Conservation (phyloP, 768 basidiomycete genomes). For the Boletus coccyginus region DNA sequence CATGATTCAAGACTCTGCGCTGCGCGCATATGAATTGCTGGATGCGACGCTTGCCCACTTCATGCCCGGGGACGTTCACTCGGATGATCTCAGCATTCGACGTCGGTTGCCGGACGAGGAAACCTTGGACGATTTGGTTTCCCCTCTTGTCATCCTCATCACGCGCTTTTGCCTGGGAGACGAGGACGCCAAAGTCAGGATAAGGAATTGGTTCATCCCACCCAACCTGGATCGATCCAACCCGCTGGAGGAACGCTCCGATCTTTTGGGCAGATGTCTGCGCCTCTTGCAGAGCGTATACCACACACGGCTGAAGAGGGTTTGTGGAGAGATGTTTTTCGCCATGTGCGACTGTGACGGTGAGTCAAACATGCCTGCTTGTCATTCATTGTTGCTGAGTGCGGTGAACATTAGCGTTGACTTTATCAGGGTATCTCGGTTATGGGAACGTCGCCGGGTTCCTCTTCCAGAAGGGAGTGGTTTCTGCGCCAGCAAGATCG, state of each 20-base stretch:
- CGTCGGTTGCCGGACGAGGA: constrained; percentile 41
- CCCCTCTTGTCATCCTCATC: constrained; percentile 75
- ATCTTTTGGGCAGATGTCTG: constrained; percentile 76
- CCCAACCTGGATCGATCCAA: constrained; percentile 74
- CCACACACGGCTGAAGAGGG: constrained; percentile 67
- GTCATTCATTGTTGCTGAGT: not conserved
- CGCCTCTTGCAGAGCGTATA: constrained; percentile 75
- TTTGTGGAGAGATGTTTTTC: constrained; percentile 86
- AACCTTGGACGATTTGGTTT: constrained; percentile 71
- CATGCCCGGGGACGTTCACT: constrained; percentile 61
- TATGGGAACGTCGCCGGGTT: constrained; percentile 97
- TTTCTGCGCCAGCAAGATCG: constrained; percentile 49
- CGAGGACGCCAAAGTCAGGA: constrained; percentile 49
- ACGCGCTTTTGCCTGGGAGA: constrained; percentile 68
- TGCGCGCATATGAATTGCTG: constrained; percentile 66
- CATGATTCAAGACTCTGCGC: constrained; percentile 46
- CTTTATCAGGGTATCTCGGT: constrained; percentile 75
- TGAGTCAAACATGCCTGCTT: constrained; percentile 23
- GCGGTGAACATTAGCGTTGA: constrained; percentile 48
- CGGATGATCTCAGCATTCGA: constrained; percentile 63
- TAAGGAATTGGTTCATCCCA: constrained; percentile 73
- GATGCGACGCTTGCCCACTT: constrained; percentile 58
- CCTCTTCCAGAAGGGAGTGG: constrained; percentile 87
- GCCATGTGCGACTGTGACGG: constrained; percentile 79
- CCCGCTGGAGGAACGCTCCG: constrained; percentile 69